A percentile compares a stretch with the other conserved stretches of the same genome.
phyloP scores from a whole-genome alignment of 148 eudicot genomes.

The Fagopyrum esculentum region DNA sequence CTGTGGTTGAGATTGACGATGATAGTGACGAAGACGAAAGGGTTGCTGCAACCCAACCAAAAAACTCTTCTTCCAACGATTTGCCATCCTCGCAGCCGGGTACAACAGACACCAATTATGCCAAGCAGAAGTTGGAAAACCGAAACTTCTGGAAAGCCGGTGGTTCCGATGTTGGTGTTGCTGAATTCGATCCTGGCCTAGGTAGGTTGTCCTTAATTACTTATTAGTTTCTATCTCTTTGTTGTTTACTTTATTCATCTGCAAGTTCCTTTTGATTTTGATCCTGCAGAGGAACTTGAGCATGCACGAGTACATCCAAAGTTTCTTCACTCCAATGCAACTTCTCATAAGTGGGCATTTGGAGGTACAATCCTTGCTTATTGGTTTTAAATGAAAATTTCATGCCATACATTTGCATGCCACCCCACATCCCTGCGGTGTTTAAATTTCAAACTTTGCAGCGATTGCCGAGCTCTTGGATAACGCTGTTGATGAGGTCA shows the following conservation, averaged over 20 bases:
- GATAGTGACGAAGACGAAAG: conserved; percentile 60
- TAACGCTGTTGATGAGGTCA: conserved; percentile 96
- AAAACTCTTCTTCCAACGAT: conserved; percentile 9
- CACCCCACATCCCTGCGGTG: background rate
- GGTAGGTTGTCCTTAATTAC: conserved; percentile 25
- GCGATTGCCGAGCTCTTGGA: conserved; percentile 98
- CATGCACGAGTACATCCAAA: conserved; percentile 98
- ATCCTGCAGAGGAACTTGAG: conserved; percentile 69
- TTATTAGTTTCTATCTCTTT: background rate
- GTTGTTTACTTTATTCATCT: background rate
- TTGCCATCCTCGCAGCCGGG: background rate
- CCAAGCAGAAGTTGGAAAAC: conserved; percentile 37
- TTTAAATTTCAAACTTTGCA: conserved; percentile 26
- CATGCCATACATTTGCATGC: background rate
- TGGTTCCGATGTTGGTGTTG: conserved; percentile 38
- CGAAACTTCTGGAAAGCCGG: conserved; percentile 98
- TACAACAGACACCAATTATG: conserved; percentile 17
- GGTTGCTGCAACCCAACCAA: conserved; percentile 6
- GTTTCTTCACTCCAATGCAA: conserved; percentile 98
- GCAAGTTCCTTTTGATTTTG: background rate
- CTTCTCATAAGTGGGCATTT: conserved; percentile 98
- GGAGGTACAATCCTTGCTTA: conserved; percentile 44
- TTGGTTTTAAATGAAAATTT: background rate
- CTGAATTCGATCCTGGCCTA: conserved; percentile 32
- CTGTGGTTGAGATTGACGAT: conserved; percentile 45